Evolutionary conservation across 768 basidiomycete genomes (phyloP).

Genomic region (Mycena filopes): DNA sequence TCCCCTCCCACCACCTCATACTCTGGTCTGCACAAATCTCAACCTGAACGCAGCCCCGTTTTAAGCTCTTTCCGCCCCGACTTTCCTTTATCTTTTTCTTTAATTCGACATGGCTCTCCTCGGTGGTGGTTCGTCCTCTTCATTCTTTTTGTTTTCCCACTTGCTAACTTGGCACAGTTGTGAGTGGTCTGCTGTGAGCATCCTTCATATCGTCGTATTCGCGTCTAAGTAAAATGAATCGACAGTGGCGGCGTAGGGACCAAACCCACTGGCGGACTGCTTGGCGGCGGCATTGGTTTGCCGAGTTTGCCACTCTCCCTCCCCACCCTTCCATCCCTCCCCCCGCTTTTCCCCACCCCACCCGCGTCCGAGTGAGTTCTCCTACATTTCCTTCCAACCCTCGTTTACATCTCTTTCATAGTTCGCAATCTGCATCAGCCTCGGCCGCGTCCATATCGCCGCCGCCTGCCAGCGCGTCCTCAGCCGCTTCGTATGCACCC

Average conservation of each 20-base stretch:
- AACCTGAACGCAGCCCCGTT: conserved; percentile 28
- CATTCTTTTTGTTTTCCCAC: not conserved
- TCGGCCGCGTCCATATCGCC: not conserved
- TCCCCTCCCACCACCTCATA: conserved; percentile 2
- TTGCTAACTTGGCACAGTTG: not conserved
- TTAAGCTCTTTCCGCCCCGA: conserved; percentile 32
- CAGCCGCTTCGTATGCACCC: not conserved
- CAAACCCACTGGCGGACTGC: not conserved
- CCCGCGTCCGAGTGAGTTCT: not conserved
- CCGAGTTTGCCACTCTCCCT: conserved; percentile 7
- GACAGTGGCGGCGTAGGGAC: not conserved
- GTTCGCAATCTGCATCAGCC: not conserved
- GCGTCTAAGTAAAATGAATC: not conserved
- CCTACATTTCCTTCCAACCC: not conserved
- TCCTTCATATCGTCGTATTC: not conserved
- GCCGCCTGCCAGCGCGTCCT: not conserved
- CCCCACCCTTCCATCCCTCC: not conserved
- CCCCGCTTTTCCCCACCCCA: not conserved
- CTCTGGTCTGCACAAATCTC: conserved; percentile 14
- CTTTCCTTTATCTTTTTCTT: conserved; percentile 23
- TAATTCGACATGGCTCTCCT: conserved; percentile 19
- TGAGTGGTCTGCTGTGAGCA: conserved; percentile 26
- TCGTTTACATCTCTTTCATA: not conserved
- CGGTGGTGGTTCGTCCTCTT: conserved; percentile 16
- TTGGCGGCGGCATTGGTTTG: not conserved